phyloP scores from a whole-genome alignment of 345 rosid genomes.

The Luvunga scandens region DNA sequence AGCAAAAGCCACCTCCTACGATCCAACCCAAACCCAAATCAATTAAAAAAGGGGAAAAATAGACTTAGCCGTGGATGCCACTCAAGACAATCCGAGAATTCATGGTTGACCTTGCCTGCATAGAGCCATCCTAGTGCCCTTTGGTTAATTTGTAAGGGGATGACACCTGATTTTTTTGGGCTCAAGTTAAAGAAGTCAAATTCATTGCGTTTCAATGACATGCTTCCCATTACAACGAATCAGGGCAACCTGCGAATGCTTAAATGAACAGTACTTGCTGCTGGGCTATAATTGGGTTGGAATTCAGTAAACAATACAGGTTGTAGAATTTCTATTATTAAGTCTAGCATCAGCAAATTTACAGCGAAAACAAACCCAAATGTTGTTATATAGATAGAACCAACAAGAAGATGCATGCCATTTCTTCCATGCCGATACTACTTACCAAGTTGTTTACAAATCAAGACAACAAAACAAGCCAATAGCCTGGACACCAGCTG shows the following conservation, averaged over 20 bases:
- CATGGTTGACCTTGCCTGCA: background rate
- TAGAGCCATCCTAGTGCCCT: background rate
- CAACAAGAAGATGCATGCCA: background rate
- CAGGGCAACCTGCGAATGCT: background rate
- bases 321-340: background rate
- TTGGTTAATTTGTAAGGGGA: constrained; percentile 1
- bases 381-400: background rate
- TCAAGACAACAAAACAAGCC: background rate
- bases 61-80: background rate
- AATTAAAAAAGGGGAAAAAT: no score
- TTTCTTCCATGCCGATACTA: background rate
- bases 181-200: background rate
- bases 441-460: background rate
- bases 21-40: no score
- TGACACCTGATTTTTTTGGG: background rate
- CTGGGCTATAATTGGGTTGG: background rate
- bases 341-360: background rate
- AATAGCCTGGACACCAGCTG: background rate
- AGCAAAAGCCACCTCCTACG: no score
- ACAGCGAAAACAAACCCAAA: background rate
- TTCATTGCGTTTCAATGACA: background rate
- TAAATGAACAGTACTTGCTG: background rate
- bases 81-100: background rate
- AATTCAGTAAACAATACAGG: background rate
- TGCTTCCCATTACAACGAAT: background rate